Conservation (phyloP, 176 grass and related monocot species). For the Olyra latifolia region DNA sequence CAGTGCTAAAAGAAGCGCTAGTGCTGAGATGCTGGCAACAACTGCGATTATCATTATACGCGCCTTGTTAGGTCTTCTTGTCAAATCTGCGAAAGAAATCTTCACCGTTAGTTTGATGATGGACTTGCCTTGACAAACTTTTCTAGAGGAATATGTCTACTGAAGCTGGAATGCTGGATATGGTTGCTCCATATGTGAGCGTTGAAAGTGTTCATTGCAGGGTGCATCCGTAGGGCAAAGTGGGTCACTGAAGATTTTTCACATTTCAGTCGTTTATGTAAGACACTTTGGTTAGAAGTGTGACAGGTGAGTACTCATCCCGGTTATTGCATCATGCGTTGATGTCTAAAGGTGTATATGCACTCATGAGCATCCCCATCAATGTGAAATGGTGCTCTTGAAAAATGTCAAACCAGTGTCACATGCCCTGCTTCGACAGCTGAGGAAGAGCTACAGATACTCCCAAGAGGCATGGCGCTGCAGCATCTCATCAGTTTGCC, state of each 20-base stretch:
- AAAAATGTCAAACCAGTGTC: background rate
- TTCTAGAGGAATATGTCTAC: background rate
- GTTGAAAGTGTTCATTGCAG: background rate
- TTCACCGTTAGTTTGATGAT: background rate
- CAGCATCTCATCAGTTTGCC: background rate
- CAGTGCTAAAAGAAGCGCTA: constrained; percentile 27
- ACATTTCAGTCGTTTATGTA: background rate
- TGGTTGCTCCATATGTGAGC: background rate
- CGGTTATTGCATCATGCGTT: background rate
- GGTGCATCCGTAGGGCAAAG: background rate
- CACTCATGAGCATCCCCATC: background rate
- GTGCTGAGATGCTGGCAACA: background rate
- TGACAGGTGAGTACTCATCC: background rate
- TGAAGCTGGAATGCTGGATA: background rate
- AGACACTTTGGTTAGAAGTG: background rate
- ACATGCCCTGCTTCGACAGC: background rate
- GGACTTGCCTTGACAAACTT: background rate
- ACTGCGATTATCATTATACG: background rate
- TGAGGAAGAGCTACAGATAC: background rate
- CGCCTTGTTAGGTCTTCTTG: constrained; percentile 29
- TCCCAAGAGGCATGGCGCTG: background rate
- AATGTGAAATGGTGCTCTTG: background rate
- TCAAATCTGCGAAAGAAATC: background rate
- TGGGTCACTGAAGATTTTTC: no score
- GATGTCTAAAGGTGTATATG: background rate